Evolutionary conservation across 371 early-diverging fungal species (phyloP), one percentile per base, ranked within the genome.

Genomic region (Aphelidium insulamus): DNA sequence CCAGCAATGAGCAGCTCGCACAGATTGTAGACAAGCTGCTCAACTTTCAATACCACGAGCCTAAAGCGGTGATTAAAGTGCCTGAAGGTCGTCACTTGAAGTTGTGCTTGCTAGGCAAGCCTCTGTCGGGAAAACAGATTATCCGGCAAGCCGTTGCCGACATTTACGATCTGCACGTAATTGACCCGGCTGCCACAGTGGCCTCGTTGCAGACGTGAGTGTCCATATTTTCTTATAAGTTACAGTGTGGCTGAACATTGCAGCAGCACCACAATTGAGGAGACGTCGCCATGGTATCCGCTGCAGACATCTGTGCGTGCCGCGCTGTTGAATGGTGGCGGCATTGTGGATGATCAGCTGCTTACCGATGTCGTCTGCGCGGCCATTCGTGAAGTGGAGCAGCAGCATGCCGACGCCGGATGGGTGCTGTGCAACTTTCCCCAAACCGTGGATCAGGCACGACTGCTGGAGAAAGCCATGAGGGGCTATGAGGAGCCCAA

Each of bases 401-500:
- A 29, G 17, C 15, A 18, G 3, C 11, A 11, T 32, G 11, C 15
- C n/a, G 27, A 20, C n/a, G 49, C 48, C 3, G 66, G 66, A 2
- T 58, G 61, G 52, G 38, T 65, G 9, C 32, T 65, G 5, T 38
- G 53, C 6, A 55, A 60, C 22, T 65, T 65, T 35, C 66, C 66
- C 7, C 25, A 52, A 26, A 62, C 39, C 5, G 32, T 57, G 3
- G 21, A 38, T 2, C 62, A 65, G 37, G 62, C 66, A 0, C 54
- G 49, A 34, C 46, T 62, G 4, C 39, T 65, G 2, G 66, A 65
- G 33, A 43, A 43, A 32, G 60, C 62, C 30, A 44, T 65, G 7
- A 52, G 61, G 12, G 66, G 66, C 54, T 61, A 36, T 24, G 66
- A 65, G 39, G 66, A 65, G 30, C 62, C 60, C 1, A 62, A 62